Evolutionary conservation across 2,329 filamentous ascomycete genomes (phyloP).

Genomic region (Penicillium concentricum): DNA sequence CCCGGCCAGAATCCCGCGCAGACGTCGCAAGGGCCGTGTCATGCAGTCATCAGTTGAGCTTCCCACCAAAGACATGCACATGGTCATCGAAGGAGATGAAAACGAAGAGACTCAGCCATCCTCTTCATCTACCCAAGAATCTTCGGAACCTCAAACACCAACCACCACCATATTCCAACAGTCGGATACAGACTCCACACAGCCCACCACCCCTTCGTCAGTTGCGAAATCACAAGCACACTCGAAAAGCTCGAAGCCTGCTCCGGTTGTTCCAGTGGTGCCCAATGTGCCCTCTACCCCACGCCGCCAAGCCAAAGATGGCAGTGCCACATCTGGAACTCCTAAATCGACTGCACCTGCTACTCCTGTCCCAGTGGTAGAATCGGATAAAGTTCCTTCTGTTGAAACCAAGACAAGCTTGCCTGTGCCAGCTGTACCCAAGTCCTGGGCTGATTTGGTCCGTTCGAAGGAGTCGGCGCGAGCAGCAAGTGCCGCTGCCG

Average conservation of each 20-base stretch:
- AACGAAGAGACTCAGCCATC: conserved; percentile 22
- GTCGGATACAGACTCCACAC: conserved; percentile 56
- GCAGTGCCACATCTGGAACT: conserved; percentile 34
- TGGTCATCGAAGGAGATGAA: conserved; percentile 21
- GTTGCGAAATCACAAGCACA: conserved; percentile 37
- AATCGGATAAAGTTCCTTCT: conserved; percentile 1
- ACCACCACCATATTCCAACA: conserved; percentile 59
- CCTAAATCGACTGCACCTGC: conserved; percentile 30
- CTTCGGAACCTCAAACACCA: conserved; percentile 55
- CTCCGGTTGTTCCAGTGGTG: conserved; percentile 50
- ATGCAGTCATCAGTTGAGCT: conserved; percentile 49
- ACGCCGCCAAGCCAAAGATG: conserved; percentile 39
- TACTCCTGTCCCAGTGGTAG: conserved; percentile 4
- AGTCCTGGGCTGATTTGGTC: conserved; percentile 70
- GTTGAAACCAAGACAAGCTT: conserved; percentile 37
- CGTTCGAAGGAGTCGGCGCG: conserved; percentile 49
- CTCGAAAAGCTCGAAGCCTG: conserved; percentile 33
- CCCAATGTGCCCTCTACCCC: conserved; percentile 37
- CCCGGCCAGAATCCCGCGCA: conserved; percentile 50
- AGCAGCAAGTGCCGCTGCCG: conserved; percentile 27
- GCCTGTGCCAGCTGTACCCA: conserved; percentile 50
- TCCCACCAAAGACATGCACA: conserved; percentile 46
- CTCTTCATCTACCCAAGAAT: conserved; percentile 21
- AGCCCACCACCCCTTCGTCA: conserved; percentile 58
- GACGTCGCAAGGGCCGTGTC: conserved; percentile 43